These are phyloP conservation scores for Ascochyta fabae DNA, from an alignment of 2,329 filamentous ascomycete species.

Conservation along the genomic window DNA sequence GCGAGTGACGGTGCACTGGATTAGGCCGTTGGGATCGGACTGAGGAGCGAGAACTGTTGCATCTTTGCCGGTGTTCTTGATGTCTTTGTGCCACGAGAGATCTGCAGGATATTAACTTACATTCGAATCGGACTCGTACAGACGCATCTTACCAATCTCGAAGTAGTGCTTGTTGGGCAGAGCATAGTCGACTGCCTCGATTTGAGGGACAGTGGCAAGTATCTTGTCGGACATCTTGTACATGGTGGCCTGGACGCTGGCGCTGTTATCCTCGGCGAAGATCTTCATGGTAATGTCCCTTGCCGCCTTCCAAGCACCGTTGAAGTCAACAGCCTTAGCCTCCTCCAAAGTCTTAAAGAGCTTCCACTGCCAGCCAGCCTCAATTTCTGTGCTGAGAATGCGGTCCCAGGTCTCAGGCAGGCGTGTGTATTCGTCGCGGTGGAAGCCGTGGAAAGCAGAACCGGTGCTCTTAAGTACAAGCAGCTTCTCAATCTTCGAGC, in stretches of 20 bases:
- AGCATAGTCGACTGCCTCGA: constrained; percentile 77
- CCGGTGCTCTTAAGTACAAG: constrained; percentile 96
- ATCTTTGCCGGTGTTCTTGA: constrained; percentile 94
- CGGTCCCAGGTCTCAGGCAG: constrained; percentile 92
- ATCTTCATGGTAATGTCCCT: constrained; percentile 85
- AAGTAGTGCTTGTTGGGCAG: constrained; percentile 99
- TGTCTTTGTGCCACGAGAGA: constrained; percentile 92
- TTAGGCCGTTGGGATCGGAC: constrained; percentile 90
- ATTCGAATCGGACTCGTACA: neutral
- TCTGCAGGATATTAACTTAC: constrained; percentile 60
- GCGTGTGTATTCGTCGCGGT: constrained; percentile 91
- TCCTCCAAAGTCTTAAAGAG: constrained; percentile 69
- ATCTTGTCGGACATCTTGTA: constrained; percentile 97
- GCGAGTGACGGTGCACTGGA: constrained; percentile 86
- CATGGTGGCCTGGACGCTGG: constrained; percentile 96
- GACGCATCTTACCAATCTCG: constrained; percentile 74
- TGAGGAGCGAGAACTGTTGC: constrained; percentile 96
- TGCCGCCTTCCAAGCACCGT: constrained; percentile 79
- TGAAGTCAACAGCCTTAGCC: constrained; percentile 74
- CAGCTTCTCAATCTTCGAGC: constrained; percentile 79
- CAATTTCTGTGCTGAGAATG: constrained; percentile 92
- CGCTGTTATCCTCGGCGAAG: constrained; percentile 88
- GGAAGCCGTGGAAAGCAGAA: constrained; percentile 93
- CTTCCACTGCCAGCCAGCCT: constrained; percentile 86
- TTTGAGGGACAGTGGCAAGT: constrained; percentile 73